These are phyloP conservation scores for Nicotiana otophora DNA, from an alignment of 257 asterid species.

Conservation along the genomic window DNA sequence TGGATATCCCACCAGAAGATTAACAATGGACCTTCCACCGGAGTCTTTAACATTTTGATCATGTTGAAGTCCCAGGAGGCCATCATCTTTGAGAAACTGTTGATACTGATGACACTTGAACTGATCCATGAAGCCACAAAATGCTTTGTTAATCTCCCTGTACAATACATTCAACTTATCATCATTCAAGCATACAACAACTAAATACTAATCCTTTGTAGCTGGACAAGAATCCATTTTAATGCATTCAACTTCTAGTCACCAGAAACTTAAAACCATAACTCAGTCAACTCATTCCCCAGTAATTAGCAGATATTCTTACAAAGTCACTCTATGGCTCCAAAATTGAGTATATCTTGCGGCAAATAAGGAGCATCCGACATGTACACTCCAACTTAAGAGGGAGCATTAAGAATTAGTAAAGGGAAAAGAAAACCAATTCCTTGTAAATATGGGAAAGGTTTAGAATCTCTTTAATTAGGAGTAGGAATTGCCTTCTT, in stretches of 20 bases:
- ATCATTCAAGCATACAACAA: neutral
- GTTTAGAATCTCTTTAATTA: neutral
- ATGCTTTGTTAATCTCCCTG: conserved; percentile 79
- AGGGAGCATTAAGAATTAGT: neutral
- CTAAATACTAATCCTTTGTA: neutral
- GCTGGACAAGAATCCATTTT: neutral
- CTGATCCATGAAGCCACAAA: conserved; percentile 63
- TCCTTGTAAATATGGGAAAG: neutral
- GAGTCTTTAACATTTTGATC: neutral
- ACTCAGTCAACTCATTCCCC: neutral
- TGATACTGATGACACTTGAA: conserved; percentile 24
- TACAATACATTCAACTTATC: neutral
- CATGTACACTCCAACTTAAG: neutral
- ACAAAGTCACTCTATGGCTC: neutral
- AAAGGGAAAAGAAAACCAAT: neutral
- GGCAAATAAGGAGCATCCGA: neutral
- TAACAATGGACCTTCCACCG: conserved; percentile 6
- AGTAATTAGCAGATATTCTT: neutral
- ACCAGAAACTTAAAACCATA: neutral
- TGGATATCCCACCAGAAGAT: conserved; percentile 16
- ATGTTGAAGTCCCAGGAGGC: conserved; percentile 8
- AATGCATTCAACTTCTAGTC: neutral
- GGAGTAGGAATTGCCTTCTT: neutral
- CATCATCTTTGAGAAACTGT: conserved; percentile 18
- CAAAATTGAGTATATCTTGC: neutral